Base-by-base conservation (phyloP, 2,329 filamentous ascomycete genomes). In the Clonostachys rhizophaga region DNA sequence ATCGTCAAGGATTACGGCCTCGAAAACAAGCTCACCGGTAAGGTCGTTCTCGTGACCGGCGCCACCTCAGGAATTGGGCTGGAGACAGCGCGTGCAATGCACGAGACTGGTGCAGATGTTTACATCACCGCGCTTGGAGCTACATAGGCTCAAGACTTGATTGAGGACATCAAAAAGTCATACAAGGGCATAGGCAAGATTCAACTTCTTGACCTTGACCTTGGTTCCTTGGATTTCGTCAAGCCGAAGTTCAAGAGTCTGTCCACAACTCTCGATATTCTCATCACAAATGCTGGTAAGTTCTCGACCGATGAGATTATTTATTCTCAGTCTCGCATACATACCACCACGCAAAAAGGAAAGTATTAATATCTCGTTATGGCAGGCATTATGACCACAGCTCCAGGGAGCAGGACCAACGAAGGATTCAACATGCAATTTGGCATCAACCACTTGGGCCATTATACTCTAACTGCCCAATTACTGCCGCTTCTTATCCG, bases 221-320 rank as follows among this genome's bases (percentile, higher is more conserved):
- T 58, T 37, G 46, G 52, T 6, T 59, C 55, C 6, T 56, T 71
- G 5, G 53, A 59, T 5, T 65, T 52, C 13, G 58, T 71, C 9
- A 60, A 60, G 11, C 42, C 50, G 12, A 17, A 36, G 3, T 57
- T 59, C 30, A 42, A 57, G 4, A 34, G n/a, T 8, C 51, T 47
- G 18, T 47, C 43, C 2, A 17, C 16, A 7, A 56, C 49, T 44
- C 47, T 66, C 6, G 54, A 61, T 16, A 52, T 24, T 61, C 49
- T 77, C 16, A 60, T 76, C 49, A 64, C 59, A 54, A 76, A 75
- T 50, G 71, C 67, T 1, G 72, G 69, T 54, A 14, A 5, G 24
- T 24, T 24, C 7, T 6, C 2, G 24, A 24, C 24, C 5, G 24
- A 8, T 24, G 6, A 8, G 5, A 24, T 8, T 8, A 8, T 24